phyloP scores from a whole-genome alignment of 495 filamentous ascomycete species.

The Xylaria sp. region DNA sequence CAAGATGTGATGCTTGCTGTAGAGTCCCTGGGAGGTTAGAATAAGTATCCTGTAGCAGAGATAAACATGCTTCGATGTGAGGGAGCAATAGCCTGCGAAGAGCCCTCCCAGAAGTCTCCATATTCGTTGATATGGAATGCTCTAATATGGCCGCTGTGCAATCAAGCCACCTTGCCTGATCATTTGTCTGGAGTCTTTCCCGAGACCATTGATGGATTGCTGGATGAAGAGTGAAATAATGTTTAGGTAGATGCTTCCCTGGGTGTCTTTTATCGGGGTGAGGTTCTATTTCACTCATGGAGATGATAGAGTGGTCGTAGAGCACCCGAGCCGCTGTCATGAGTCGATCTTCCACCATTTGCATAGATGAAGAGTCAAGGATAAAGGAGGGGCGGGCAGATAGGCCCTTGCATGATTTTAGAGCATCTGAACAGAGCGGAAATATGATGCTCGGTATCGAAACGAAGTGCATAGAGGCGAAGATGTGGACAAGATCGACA shows the following conservation, averaged over 20 bases:
- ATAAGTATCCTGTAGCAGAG: constrained; percentile 11
- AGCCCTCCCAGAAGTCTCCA: constrained; percentile 26
- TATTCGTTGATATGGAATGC: constrained; percentile 30
- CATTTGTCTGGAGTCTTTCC: constrained; percentile 33
- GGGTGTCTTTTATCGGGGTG: constrained; percentile 37
- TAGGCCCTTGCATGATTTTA: background rate
- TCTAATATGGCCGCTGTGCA: constrained; percentile 31
- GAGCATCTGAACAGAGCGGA: constrained; percentile 8
- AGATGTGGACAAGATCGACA: constrained; percentile 35
- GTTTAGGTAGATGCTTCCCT: constrained; percentile 27
- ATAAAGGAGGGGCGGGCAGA: constrained; percentile 2
- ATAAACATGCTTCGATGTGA: constrained; percentile 39
- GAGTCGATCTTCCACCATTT: constrained; percentile 13
- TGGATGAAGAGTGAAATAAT: constrained; percentile 44
- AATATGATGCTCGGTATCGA: constrained; percentile 33
- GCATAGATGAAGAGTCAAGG: constrained; percentile 10
- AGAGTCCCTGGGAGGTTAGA: constrained; percentile 6
- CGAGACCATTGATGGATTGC: constrained; percentile 46
- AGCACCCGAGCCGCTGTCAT: constrained; percentile 21
- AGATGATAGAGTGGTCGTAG: constrained; percentile 22
- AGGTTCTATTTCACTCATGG: constrained; percentile 30
- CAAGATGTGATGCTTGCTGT: constrained; percentile 9
- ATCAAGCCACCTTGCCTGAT: constrained; percentile 27
- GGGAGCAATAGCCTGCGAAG: constrained; percentile 34
- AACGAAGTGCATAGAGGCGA: constrained; percentile 50